phyloP scores from a whole-genome alignment of 108 stramenopile species.

The Nitzschia sp. region DNA sequence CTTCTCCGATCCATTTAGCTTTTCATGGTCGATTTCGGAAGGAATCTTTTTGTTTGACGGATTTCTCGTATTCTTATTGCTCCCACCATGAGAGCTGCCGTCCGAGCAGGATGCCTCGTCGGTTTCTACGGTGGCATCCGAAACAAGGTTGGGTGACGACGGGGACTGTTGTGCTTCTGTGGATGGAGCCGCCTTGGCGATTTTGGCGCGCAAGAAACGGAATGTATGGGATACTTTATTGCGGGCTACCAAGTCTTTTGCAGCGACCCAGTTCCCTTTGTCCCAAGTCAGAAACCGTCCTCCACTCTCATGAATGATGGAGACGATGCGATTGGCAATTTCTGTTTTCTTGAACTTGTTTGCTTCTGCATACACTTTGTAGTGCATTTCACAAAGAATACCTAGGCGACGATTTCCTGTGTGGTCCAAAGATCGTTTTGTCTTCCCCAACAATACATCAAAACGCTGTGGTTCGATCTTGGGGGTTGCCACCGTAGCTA shows the following conservation, averaged over 20 bases:
- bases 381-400: conserved; percentile 15
- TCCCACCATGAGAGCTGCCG: too few species aligned
- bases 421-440: conserved; percentile 4
- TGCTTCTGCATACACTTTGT: neutral
- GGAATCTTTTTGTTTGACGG: too few species aligned
- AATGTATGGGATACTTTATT: neutral
- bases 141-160: neutral
- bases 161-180: too few species aligned
- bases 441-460: conserved; percentile 36
- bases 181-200: neutral
- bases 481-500: neutral
- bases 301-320: conserved; percentile 20
- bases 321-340: conserved; percentile 9
- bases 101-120: neutral
- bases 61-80: too few species aligned
- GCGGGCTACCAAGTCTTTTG: neutral
- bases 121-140: neutral
- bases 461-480: conserved; percentile 3
- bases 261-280: neutral
- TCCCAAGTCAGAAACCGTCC: conserved; percentile 25
- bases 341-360: conserved; percentile 10
- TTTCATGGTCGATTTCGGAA: too few species aligned
- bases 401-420: conserved; percentile 15
- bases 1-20: too few species aligned
- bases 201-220: neutral